Conservation (phyloP, 768 basidiomycete genomes). For the Fistulinella prunicolor region DNA sequence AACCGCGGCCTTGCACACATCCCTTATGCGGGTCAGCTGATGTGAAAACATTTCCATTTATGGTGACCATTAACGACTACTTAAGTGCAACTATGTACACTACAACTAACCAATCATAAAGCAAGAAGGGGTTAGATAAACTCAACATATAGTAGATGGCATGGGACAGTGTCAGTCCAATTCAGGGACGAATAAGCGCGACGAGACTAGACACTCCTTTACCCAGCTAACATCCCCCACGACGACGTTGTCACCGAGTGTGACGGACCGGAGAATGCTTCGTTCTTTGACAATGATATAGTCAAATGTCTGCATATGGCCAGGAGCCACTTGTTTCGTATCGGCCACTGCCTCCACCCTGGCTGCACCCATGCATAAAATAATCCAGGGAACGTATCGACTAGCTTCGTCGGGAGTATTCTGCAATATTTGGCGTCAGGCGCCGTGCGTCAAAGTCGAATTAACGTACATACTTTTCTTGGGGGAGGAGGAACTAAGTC, state of each 20-base stretch:
- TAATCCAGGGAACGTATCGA: slow-evolving; percentile 57
- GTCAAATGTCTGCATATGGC: slow-evolving; percentile 43
- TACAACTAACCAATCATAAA: no score
- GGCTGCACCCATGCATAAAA: slow-evolving; percentile 74
- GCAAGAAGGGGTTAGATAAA: slow-evolving; percentile 4
- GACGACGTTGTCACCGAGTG: slow-evolving; percentile 27
- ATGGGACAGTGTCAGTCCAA: slow-evolving; percentile 1
- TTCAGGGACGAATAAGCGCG: slow-evolving; percentile 42
- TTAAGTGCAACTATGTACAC: no score
- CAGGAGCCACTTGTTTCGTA: slow-evolving; percentile 28
- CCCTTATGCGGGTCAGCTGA: not conserved
- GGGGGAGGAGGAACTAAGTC: slow-evolving; percentile 49
- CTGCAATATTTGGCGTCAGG: slow-evolving; percentile 15
- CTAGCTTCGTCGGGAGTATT: slow-evolving; percentile 34
- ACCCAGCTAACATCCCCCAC: slow-evolving; percentile 66
- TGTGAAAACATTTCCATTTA: slow-evolving; percentile 21
- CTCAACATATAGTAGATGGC: slow-evolving; percentile 4
- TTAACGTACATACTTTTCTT: slow-evolving; percentile 18
- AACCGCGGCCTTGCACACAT: slow-evolving; percentile 2
- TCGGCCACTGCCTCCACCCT: slow-evolving; percentile 64
- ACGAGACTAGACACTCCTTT: slow-evolving; percentile 72
- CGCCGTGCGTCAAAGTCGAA: no score
- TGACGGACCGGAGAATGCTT: slow-evolving; percentile 25
- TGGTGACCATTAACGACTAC: not conserved
- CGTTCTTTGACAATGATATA: slow-evolving; percentile 60